Evolutionary conservation across 78 protist genomes (phyloP).

Genomic region (Dictyostelium firmibasis): DNA sequence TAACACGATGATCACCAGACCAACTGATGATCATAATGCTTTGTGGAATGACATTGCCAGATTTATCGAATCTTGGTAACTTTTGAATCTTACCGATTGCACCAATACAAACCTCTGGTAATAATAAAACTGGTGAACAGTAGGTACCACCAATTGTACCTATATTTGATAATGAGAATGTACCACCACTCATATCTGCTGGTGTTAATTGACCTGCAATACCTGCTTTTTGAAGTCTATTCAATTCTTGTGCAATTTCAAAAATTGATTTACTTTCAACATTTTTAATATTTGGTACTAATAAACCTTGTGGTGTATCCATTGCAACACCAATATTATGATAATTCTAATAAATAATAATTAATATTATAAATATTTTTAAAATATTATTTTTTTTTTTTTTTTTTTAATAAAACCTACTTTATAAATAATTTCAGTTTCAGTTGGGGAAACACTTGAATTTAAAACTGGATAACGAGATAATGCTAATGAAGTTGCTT

Average conservation of each 20-base stretch:
- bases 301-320: constrained; percentile 95
- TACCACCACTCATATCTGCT: constrained; percentile 87
- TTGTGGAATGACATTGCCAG: constrained; percentile 57
- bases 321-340: constrained; percentile 97
- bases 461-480: constrained; percentile 90
- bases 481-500: constrained; percentile 95
- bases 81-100: constrained; percentile 87
- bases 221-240: constrained; percentile 84
- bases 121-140: constrained; percentile 87
- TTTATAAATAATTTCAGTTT: constrained; percentile 81
- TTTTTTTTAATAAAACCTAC: too few relatives aligned
- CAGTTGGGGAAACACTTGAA: constrained; percentile 59
- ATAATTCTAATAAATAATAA: constrained; percentile 32
- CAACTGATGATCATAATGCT: constrained; percentile 85
- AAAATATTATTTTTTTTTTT: too few relatives aligned
- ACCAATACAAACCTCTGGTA: constrained; percentile 87
- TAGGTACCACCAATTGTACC: constrained; percentile 97
- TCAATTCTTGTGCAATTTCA: constrained; percentile 94
- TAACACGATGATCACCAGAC: constrained; percentile 95
- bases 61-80: constrained; percentile 88
- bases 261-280: constrained; percentile 88
- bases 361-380: too few relatives aligned
- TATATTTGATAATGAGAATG: constrained; percentile 94
- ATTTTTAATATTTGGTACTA: constrained; percentile 96
- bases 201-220: constrained; percentile 55